Base-by-base conservation (phyloP, 2,329 filamentous ascomycete species). In the Aspergillus novofumigatus region DNA sequence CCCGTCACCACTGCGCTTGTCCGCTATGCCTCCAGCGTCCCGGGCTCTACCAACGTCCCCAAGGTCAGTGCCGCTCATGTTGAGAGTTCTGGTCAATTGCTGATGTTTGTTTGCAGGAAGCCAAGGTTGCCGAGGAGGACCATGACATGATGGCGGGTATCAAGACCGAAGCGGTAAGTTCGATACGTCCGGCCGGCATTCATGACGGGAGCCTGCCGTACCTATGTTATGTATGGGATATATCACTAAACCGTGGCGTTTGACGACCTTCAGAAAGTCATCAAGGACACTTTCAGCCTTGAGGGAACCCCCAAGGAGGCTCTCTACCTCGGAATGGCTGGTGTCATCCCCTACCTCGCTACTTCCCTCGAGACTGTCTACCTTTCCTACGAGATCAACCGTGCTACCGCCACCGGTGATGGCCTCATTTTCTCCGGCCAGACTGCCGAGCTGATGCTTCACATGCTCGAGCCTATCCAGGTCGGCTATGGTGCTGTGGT, bases 401-500 rank as follows among this genome's bases (percentile, higher is more conserved):
- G 88, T 59, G 78, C 84, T 1, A 81, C 83, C 1, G 77, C 78
- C 17, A 77, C 79, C 7, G 90, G 89, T 32, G 79, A 81, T 14
- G 81, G 84, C 28, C 78, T 88, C 52, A 70, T 92, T 47, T 82
- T 94, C 69, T 84, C 79, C 62, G 86, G 86, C 51, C 84, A 91
- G 51, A 88, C 84, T 2, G 92, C 92, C 2, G 84, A 86, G 59
- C 77, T 89, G 25, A 79, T 91, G 55, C 81, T 97, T 9, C 83
- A 87, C 63, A 73, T 91, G 17, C 80, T 96, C 29, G 92, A 96
- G 77, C 92, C 92, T 11, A 77, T 97, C 53, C 93, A 97, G 75
- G 83, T 97, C 54, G 92, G 91, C 58, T 96, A 95, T 67, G 92
- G 93, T 55, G 93, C 92, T 50, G 86, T 95, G 57, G 86, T 88